Percentiles rank a stretch among this genome's conserved stretches.
These are phyloP conservation scores for Penicillium sp. DNA, from an alignment of 2,329 filamentous ascomycete species.

Conservation along the genomic window DNA sequence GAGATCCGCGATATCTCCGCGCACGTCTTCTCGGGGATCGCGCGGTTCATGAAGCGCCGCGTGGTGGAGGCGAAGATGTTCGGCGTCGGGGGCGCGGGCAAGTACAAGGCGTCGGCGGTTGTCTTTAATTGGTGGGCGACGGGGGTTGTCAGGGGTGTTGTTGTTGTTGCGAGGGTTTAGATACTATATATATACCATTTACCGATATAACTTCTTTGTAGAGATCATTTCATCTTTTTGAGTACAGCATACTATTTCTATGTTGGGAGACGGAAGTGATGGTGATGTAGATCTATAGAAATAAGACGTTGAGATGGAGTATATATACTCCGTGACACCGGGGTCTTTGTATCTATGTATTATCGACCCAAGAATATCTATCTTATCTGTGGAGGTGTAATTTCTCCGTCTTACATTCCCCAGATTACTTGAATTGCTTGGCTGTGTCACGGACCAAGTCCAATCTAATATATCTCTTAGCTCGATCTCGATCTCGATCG, in stretches of 20 bases:
- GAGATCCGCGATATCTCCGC: conserved; percentile 57
- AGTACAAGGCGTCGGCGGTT: conserved; percentile 37
- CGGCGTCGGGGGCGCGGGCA: conserved; percentile 43
- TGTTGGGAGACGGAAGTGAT: no score
- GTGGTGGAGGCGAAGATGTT: conserved; percentile 39
- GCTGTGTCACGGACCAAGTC: background rate
- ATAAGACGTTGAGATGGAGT: no score
- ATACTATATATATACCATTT: background rate
- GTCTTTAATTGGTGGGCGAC: conserved; percentile 52
- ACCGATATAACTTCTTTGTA: no score
- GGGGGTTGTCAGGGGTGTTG: conserved; percentile 44
- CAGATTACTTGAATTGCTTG: background rate
- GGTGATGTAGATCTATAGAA: no score
- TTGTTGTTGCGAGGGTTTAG: conserved; percentile 43
- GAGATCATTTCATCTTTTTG: no score
- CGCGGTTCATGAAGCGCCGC: conserved; percentile 48
- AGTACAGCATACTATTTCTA: no score
- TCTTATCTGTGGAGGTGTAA: background rate
- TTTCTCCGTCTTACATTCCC: background rate
- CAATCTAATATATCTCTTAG: no score
- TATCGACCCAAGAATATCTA: background rate
- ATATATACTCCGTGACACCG: no score
- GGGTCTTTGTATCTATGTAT: no score
- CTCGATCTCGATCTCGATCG: background rate
- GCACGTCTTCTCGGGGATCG: conserved; percentile 58